Base-by-base conservation (phyloP, 2,329 filamentous ascomycete genomes). In the Colletotrichum limetticola region DNA sequence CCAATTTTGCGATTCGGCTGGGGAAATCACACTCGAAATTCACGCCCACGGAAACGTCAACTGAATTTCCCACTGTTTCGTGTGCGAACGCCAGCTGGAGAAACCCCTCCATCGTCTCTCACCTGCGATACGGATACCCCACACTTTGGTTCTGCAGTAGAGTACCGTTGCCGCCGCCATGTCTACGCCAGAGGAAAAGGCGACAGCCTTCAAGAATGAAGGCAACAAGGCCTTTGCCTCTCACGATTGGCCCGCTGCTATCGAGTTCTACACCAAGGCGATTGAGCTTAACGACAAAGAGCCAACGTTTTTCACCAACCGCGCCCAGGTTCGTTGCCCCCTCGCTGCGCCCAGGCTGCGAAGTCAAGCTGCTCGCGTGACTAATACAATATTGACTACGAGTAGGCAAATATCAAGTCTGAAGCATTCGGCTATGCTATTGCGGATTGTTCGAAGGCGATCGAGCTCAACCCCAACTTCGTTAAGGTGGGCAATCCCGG, bases 371-470 rank as follows among this genome's bases (percentile, higher is more conserved):
- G 80, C 79, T 85, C 83, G 83, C 82, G 82, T 87, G 84, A 86
- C 87, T 88, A 74, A 89, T 80, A 52, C n/a, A 28, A 14, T 58
- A 8, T 80, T 55, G 26, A 55, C 22, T 55, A 12, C 55, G 16
- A 71, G 30, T 79, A 98, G 95, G 94, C 94, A 76, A 90, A 99
- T 82, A 96, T 99, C 83, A 98, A 98, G 86, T 92, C 96, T 52
- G 97, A 99, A 83, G 91, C 96, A 24, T 98, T 95, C 81, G 97
- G 97, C 52, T 97, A 96, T 85, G 95, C 97, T 28, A 93, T 98
- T 78, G 88, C 92, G 65, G 97, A 99, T 84, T 95, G 96, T 37
- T 94, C 93, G 66, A 97, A 94, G 83, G 97, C 97, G 19, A 92
- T 98, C 79, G 95, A 97, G 81, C 86, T 98, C 72, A 94, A 98